A percentile compares a stretch with the other conserved stretches of the same genome.
Conservation (phyloP, 805 yeast species). For the Blastobotrys muscicola region DNA sequence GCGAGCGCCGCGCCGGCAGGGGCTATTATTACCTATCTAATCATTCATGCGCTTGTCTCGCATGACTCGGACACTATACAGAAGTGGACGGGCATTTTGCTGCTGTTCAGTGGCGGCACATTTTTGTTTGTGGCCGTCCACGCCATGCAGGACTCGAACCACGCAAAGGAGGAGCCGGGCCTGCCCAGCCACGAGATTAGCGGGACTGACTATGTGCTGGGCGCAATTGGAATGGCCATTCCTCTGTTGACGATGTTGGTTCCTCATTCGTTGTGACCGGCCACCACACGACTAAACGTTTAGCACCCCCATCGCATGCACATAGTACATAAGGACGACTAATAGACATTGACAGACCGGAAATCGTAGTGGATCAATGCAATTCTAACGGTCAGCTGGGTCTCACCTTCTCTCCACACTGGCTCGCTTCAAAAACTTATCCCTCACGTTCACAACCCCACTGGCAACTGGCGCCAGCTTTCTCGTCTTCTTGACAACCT, state of each 20-base stretch:
- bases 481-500: constrained; percentile 14
- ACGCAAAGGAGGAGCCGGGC: constrained; percentile 9
- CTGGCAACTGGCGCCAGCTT: constrained; percentile 22
- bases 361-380: too few species aligned
- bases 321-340: too few species aligned
- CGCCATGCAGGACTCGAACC: constrained; percentile 36
- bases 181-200: constrained; percentile 1
- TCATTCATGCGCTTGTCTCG: constrained; percentile 22
- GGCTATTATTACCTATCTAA: constrained; percentile 41
- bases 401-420: constrained; percentile 2
- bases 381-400: too few species aligned
- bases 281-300: too few species aligned
- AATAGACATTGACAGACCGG: too few species aligned
- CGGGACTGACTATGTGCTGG: constrained; percentile 15
- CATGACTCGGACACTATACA: constrained; percentile 18
- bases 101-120: constrained; percentile 63
- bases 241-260: constrained; percentile 25
- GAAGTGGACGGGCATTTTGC: constrained; percentile 40
- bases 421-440: constrained; percentile 16
- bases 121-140: constrained; percentile 64
- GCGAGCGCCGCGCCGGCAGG: constrained; percentile 53
- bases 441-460: constrained; percentile 13
- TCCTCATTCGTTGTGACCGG: constrained; percentile 19
- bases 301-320: too few species aligned
- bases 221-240: constrained; percentile 25